A percentile compares a stretch with the other conserved stretches of the same genome.
phyloP scores from a whole-genome alignment of 1,284 basidiomycete species.

The Pascua sp. region DNA sequence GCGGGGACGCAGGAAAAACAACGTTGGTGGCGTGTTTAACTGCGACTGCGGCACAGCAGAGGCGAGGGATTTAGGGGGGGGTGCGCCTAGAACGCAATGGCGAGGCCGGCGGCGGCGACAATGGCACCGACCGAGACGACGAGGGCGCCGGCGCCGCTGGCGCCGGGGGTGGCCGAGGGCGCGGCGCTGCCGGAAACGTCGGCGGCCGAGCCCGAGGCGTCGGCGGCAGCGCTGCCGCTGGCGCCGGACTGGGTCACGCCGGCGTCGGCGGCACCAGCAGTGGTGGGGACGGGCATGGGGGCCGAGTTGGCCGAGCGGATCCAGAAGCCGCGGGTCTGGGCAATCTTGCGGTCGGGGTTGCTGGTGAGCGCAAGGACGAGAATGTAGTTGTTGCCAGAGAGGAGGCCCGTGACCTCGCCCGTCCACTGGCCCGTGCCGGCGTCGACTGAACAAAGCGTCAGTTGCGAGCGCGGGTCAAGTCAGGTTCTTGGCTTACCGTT shows the following conservation, averaged over 20 bases:
- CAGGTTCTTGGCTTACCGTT: too few species aligned
- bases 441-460: too few species aligned
- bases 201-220: slow-evolving; percentile 12
- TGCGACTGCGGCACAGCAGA: too few species aligned
- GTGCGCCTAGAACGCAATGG: slow-evolving; percentile 7
- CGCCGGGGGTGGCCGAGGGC: slow-evolving; percentile 19
- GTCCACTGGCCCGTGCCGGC: slow-evolving; percentile 22
- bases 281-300: slow-evolving; percentile 4
- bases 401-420: slow-evolving; percentile 19
- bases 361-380: slow-evolving; percentile 9
- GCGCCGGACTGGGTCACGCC: slow-evolving; percentile 20
- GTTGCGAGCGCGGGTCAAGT: too few species aligned
- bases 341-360: slow-evolving; percentile 13
- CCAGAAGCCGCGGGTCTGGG: slow-evolving; percentile 16
- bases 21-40: too few species aligned
- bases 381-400: slow-evolving; percentile 23
- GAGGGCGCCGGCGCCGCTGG: slow-evolving; percentile 22
- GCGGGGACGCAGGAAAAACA: too few species aligned
- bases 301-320: slow-evolving; percentile 14
- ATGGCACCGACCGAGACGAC: slow-evolving; percentile 21
- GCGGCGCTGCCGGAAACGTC: slow-evolving; percentile 1
- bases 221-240: slow-evolving; percentile 24
- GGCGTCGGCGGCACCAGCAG: slow-evolving; percentile 9
- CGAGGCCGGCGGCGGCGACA: slow-evolving; percentile 26
- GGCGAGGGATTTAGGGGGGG: background rate